Conservation (phyloP, 2,329 filamentous ascomycete genomes). For the Penicillium brasilianum region DNA sequence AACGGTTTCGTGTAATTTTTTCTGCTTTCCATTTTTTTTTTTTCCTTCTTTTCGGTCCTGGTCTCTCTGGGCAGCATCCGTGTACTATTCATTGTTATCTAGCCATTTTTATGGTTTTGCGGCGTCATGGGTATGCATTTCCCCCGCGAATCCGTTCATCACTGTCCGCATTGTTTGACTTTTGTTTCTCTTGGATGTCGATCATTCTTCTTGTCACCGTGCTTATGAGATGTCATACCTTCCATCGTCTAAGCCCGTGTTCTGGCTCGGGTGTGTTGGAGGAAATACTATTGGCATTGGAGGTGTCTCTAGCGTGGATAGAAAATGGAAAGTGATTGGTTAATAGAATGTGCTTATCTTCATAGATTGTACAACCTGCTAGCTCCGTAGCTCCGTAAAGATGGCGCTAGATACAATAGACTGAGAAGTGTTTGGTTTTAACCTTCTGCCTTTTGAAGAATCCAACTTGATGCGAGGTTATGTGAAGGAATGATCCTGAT, state of each 20-base stretch:
- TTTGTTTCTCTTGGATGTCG: background rate
- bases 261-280: background rate
- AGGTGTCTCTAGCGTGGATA: slow-evolving; percentile 1
- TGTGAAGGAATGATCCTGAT: too few relatives aligned
- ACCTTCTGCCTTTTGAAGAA: too few relatives aligned
- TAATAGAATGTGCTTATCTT: background rate
- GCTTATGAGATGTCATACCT: background rate
- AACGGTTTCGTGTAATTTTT: slow-evolving; percentile 13
- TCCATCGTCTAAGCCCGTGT: background rate
- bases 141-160: background rate
- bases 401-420: too few relatives aligned
- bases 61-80: slow-evolving; percentile 7
- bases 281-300: background rate
- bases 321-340: background rate
- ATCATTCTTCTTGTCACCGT: background rate
- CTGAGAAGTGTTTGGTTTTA: too few relatives aligned
- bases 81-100: slow-evolving; percentile 11
- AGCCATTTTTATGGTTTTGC: slow-evolving; percentile 3
- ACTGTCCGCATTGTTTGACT: background rate
- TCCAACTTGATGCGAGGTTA: too few relatives aligned
- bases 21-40: background rate
- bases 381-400: too few relatives aligned
- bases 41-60: background rate
- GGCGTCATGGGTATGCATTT: slow-evolving; percentile 6
- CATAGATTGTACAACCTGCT: too few relatives aligned